Evolutionary conservation across 73 alveolate species (phyloP).

Genomic region (Paramecium sexaurelia): DNA sequence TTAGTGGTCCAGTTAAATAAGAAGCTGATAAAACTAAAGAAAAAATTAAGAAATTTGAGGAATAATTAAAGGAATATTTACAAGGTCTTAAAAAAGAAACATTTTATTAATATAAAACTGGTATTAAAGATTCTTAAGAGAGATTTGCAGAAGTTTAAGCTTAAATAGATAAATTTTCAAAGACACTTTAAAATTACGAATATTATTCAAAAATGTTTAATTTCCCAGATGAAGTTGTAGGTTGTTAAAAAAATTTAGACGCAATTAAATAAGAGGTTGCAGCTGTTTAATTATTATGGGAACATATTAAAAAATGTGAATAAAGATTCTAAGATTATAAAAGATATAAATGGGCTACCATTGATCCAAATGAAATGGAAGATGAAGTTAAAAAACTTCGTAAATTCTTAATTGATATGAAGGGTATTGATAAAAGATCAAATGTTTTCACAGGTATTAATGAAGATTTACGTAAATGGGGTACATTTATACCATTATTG

Average conservation of each 20-base stretch:
- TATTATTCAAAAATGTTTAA: conserved; percentile 93
- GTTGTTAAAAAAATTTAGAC: conserved; percentile 89
- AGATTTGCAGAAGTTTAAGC: conserved; percentile 79
- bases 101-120: conserved; percentile 93
- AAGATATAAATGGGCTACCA: conserved; percentile 93
- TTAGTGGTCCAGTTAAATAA: conserved; percentile 91
- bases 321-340: conserved; percentile 84
- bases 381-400: conserved; percentile 88
- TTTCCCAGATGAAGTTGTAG: conserved; percentile 94
- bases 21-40: conserved; percentile 94
- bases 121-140: conserved; percentile 89
- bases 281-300: conserved; percentile 92
- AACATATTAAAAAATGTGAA: conserved; percentile 85
- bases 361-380: conserved; percentile 96
- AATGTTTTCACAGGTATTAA: conserved; percentile 92
- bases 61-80: conserved; percentile 91
- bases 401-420: conserved; percentile 87
- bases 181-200: conserved; percentile 83
- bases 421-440: conserved; percentile 91
- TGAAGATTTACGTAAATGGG: conserved; percentile 80
- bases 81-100: conserved; percentile 95
- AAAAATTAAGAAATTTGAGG: conserved; percentile 95
- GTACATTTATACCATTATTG: conserved; percentile 80
- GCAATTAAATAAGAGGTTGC: conserved; percentile 86
- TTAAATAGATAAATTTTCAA: conserved; percentile 85